A percentile compares a stretch with the other conserved stretches of the same genome.
Conservation (phyloP, 805 yeast genomes). For the Myxozyma sirexii region DNA sequence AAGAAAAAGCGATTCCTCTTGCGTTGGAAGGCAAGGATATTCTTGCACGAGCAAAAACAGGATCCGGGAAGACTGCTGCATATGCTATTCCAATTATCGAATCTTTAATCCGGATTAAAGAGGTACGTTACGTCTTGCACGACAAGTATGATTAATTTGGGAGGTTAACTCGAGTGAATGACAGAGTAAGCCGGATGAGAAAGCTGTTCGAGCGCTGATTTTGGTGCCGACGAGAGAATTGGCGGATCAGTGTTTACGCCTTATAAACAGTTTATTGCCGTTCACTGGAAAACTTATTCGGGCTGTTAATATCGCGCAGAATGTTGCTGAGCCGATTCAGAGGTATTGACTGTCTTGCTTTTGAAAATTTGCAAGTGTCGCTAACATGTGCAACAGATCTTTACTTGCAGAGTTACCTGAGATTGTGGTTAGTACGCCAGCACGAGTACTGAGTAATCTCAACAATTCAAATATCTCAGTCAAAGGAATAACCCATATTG, state of each 20-base stretch:
- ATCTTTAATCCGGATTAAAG: slow-evolving; percentile 53
- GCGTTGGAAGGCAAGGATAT: slow-evolving; percentile 91
- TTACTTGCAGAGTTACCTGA: slow-evolving; percentile 76
- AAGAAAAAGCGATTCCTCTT: slow-evolving; percentile 86
- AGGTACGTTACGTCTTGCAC: slow-evolving; percentile 8
- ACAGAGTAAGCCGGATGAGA: slow-evolving; percentile 34
- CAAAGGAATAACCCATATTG: slow-evolving; percentile 62
- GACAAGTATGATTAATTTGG: too few relatives aligned
- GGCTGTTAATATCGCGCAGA: slow-evolving; percentile 67
- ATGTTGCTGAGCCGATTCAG: slow-evolving; percentile 68
- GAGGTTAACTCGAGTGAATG: background rate
- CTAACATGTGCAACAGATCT: slow-evolving; percentile 47
- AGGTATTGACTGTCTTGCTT: slow-evolving; percentile 27
- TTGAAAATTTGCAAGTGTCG: too few relatives aligned
- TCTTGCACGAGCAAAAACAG: slow-evolving; percentile 91
- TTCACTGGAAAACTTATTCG: slow-evolving; percentile 71
- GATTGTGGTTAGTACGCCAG: slow-evolving; percentile 83
- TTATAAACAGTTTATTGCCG: slow-evolving; percentile 65
- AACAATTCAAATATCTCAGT: slow-evolving; percentile 53
- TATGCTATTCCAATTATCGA: slow-evolving; percentile 86
- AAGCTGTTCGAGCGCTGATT: slow-evolving; percentile 59
- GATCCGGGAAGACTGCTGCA: slow-evolving; percentile 94
- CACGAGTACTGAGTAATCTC: slow-evolving; percentile 61
- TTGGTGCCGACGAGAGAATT: slow-evolving; percentile 93
- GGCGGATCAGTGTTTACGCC: slow-evolving; percentile 77